phyloP scores from a whole-genome alignment of 176 grass and related monocot genomes.

The Paspalum vaginatum region DNA sequence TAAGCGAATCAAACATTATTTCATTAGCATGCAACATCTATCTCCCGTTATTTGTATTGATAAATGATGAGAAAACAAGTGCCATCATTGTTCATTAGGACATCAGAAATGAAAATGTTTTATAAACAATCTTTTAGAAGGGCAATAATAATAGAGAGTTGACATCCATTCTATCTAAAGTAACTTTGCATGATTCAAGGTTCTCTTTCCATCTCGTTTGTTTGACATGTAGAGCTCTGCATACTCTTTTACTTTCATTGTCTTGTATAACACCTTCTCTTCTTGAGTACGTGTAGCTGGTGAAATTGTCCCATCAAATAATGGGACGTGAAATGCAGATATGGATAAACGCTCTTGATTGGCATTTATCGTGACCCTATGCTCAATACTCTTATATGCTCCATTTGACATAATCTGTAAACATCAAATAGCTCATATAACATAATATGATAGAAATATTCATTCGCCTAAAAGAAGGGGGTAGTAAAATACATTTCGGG shows the following conservation, averaged over 20 bases:
- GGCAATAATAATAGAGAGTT: background rate
- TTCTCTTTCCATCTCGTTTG: slow-evolving; percentile 33
- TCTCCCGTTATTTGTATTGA: too few species aligned
- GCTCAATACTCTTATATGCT: slow-evolving; percentile 60
- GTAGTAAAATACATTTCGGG: too few species aligned
- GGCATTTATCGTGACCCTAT: slow-evolving; percentile 49
- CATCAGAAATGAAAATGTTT: too few species aligned
- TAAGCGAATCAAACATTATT: too few species aligned
- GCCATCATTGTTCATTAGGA: too few species aligned
- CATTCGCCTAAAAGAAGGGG: too few species aligned
- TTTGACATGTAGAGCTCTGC: slow-evolving; percentile 1
- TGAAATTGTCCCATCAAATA: background rate
- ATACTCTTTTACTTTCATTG: background rate
- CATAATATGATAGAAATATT: background rate
- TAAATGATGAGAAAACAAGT: too few species aligned
- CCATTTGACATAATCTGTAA: slow-evolving; percentile 54
- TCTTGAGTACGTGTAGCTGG: background rate
- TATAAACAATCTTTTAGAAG: background rate
- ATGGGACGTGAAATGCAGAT: slow-evolving; percentile 41
- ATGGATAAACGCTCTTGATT: slow-evolving; percentile 41
- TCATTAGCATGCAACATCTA: too few species aligned
- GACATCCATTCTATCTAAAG: background rate
- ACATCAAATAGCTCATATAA: background rate
- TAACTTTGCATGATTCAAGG: slow-evolving; percentile 29
- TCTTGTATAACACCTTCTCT: slow-evolving; percentile 25